phyloP scores from a whole-genome alignment of 805 yeast species.

The Helenozyma baotianmanensis region DNA sequence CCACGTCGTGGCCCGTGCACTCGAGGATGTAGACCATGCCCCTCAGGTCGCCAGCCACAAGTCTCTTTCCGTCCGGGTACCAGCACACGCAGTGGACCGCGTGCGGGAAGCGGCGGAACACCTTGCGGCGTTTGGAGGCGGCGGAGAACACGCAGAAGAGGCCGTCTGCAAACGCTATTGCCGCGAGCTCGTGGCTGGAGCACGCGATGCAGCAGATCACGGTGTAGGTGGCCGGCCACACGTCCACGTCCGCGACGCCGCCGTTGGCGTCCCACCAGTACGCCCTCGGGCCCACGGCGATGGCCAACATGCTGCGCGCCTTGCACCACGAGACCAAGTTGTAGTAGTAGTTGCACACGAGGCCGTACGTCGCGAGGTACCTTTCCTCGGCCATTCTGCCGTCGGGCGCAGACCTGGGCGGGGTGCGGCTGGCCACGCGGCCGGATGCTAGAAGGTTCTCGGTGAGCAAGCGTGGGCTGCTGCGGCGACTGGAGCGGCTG shows the following conservation, averaged over 20 bases:
- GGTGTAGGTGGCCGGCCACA: constrained; percentile 16
- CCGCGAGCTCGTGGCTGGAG: constrained; percentile 42
- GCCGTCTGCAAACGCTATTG: constrained; percentile 60
- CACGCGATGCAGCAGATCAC: constrained; percentile 55
- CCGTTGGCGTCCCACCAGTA: constrained; percentile 58
- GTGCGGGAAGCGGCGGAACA: constrained; percentile 20
- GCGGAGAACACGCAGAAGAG: constrained; percentile 39
- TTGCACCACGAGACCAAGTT: constrained; percentile 72
- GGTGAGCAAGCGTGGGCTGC: constrained; percentile 3
- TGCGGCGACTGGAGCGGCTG: too few relatives aligned
- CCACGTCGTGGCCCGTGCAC: constrained; percentile 11
- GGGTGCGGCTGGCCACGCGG: not conserved
- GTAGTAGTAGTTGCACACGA: constrained; percentile 74
- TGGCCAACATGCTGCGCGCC: constrained; percentile 47
- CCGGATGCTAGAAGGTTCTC: constrained; percentile 2
- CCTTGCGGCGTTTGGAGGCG: constrained; percentile 20
- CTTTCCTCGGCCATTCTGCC: constrained; percentile 12
- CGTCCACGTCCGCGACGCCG: constrained; percentile 39
- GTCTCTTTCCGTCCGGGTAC: constrained; percentile 41
- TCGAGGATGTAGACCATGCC: constrained; percentile 54
- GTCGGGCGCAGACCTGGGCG: not conserved
- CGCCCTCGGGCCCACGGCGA: constrained; percentile 58
- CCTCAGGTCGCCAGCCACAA: constrained; percentile 61
- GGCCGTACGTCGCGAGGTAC: constrained; percentile 26
- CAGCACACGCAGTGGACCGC: constrained; percentile 55